Evolutionary conservation across 768 basidiomycete species (phyloP).

Genomic region (Crucibulum laeve): DNA sequence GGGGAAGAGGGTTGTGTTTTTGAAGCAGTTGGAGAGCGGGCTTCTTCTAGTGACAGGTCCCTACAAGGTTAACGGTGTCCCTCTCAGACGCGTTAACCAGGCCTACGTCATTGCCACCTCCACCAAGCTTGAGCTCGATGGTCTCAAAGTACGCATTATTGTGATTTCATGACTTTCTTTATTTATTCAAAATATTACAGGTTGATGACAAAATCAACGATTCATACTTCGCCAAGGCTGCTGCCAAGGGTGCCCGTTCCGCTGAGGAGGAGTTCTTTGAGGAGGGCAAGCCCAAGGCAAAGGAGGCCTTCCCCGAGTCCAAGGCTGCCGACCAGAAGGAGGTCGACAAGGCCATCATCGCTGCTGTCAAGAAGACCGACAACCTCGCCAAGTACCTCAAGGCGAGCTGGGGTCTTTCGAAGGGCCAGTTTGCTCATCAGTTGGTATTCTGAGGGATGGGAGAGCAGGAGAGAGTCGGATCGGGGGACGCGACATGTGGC

Average conservation of each 20-base stretch:
- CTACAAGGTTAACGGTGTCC: constrained; percentile 97
- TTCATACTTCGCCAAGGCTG: constrained; percentile 85
- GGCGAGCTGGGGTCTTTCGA: constrained; percentile 89
- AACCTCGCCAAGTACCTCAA: constrained; percentile 91
- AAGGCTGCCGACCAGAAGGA: constrained; percentile 91
- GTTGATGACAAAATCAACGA: constrained; percentile 90
- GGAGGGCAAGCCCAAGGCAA: constrained; percentile 88
- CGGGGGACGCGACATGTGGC: constrained; percentile 4
- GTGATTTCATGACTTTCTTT: not conserved
- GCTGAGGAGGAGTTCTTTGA: constrained; percentile 98
- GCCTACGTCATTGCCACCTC: constrained; percentile 99
- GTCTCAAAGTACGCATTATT: constrained; percentile 54
- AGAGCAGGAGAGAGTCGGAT: constrained; percentile 12
- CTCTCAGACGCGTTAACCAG: constrained; percentile 96
- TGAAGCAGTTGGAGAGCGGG: constrained; percentile 93
- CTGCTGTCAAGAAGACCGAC: constrained; percentile 86
- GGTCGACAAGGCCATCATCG: constrained; percentile 73
- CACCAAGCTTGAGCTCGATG: constrained; percentile 81
- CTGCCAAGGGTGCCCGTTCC: constrained; percentile 63
- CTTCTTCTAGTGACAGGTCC: constrained; percentile 95
- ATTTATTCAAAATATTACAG: constrained; percentile 31
- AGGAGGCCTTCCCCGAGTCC: constrained; percentile 80
- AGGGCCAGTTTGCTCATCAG: constrained; percentile 96
- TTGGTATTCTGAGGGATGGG: constrained; percentile 70
- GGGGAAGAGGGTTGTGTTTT: constrained; percentile 96